phyloP scores from a whole-genome alignment of 345 rosid species.

The Acer saccharum region DNA sequence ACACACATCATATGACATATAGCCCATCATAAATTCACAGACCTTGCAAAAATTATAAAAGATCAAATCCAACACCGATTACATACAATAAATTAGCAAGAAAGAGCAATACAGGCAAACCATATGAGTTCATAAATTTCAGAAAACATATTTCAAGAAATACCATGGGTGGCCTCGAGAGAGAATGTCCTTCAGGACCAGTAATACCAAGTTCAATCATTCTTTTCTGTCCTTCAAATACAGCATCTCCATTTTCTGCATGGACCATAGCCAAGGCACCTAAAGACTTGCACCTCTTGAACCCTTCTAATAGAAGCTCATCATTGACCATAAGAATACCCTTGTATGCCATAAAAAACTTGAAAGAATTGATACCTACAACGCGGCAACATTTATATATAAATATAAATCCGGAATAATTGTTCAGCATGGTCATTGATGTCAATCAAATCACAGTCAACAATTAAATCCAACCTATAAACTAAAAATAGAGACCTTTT shows the following conservation, averaged over 20 bases:
- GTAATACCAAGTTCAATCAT: conserved; percentile 94
- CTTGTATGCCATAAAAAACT: conserved; percentile 95
- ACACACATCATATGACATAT: not conserved
- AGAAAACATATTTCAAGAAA: conserved; percentile 21
- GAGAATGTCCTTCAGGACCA: conserved; percentile 98
- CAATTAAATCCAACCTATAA: conserved; percentile 5
- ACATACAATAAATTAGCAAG: not conserved
- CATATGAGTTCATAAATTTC: conserved; percentile 7
- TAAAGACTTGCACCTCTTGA: conserved; percentile 84
- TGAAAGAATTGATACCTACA: conserved; percentile 96
- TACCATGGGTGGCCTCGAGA: conserved; percentile 93
- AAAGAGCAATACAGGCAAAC: conserved; percentile 5
- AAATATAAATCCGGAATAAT: not conserved
- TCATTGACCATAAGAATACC: conserved; percentile 81
- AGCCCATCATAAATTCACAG: conserved; percentile 1
- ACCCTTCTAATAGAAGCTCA: conserved; percentile 81
- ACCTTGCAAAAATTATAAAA: conserved; percentile 6
- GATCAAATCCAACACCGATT: not conserved
- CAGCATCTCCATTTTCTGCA: conserved; percentile 99
- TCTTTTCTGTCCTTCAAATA: conserved; percentile 85
- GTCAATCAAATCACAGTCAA: not conserved
- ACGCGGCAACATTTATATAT: conserved; percentile 7
- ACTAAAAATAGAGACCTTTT: conserved; percentile 52
- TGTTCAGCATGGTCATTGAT: not conserved
- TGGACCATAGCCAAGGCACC: conserved; percentile 99